These are phyloP conservation scores for Hyphopichia fennica DNA, from an alignment of 1,139 yeast genomes.

Conservation along the genomic window DNA sequence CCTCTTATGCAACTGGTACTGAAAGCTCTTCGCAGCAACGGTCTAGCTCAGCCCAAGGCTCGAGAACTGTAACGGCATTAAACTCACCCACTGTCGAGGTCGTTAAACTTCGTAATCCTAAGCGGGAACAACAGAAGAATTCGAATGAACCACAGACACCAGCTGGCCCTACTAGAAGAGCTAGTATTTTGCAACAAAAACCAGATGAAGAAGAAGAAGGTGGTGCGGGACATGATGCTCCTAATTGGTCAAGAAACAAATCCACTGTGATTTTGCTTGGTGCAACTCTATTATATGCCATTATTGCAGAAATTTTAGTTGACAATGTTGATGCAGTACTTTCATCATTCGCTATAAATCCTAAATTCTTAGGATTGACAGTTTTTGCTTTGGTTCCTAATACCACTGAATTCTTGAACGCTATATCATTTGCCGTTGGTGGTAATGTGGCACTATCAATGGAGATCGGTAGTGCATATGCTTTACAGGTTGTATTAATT, in stretches of 20 bases:
- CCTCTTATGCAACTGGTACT: slow-evolving; percentile 2
- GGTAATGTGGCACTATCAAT: slow-evolving; percentile 94
- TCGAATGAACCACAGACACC: slow-evolving; percentile 4
- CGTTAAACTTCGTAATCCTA: slow-evolving; percentile 12
- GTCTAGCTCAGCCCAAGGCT: slow-evolving; percentile 2
- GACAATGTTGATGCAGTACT: slow-evolving; percentile 92
- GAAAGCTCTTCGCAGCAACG: slow-evolving; percentile 4
- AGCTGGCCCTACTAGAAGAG: slow-evolving; percentile 10
- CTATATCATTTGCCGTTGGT: slow-evolving; percentile 92
- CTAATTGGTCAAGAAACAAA: slow-evolving; percentile 91
- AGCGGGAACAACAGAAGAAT: slow-evolving; percentile 4
- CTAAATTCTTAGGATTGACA: slow-evolving; percentile 89
- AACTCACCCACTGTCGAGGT: slow-evolving; percentile 23
- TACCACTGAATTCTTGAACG: slow-evolving; percentile 94
- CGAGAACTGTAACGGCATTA: slow-evolving; percentile 6
- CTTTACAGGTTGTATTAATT: slow-evolving; percentile 90
- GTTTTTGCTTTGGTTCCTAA: slow-evolving; percentile 96
- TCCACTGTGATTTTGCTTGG: slow-evolving; percentile 81
- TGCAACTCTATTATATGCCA: slow-evolving; percentile 85
- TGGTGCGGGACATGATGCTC: slow-evolving; percentile 80
- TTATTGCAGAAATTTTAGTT: slow-evolving; percentile 92
- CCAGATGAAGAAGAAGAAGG: slow-evolving; percentile 42
- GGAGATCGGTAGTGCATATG: slow-evolving; percentile 99
- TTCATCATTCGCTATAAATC: slow-evolving; percentile 72
- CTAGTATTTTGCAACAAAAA: slow-evolving; percentile 8